Evolutionary conservation across 1,284 basidiomycete species (phyloP).

Genomic region (Microbotryum silenes-acaulis): DNA sequence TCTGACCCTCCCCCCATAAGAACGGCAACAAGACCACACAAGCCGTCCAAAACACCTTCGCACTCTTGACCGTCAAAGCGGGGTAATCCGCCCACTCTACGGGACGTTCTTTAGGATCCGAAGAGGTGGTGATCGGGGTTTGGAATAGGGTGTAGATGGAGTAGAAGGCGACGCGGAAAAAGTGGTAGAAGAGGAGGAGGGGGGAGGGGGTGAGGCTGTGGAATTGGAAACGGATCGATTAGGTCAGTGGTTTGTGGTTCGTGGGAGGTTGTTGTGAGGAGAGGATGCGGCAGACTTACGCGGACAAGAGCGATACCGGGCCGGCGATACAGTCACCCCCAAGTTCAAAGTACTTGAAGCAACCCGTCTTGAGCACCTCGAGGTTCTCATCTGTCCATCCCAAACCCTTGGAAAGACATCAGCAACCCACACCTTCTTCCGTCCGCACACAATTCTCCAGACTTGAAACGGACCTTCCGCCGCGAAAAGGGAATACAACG

Average conservation of each 20-base stretch:
- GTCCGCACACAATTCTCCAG: not conserved
- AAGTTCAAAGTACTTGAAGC: conserved; percentile 94
- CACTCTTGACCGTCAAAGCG: conserved; percentile 49
- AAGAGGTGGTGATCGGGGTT: conserved; percentile 51
- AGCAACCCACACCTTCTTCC: no score
- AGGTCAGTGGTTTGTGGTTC: not conserved
- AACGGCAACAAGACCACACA: conserved; percentile 76
- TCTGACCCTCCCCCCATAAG: conserved; percentile 63
- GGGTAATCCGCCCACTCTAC: conserved; percentile 55
- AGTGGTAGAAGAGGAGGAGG: conserved; percentile 73
- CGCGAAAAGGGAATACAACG: conserved; percentile 79
- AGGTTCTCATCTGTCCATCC: conserved; percentile 57
- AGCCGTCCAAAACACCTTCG: conserved; percentile 72
- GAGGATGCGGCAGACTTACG: conserved; percentile 47
- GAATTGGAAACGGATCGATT: not conserved
- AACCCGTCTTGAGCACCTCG: conserved; percentile 78
- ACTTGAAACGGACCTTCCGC: conserved; percentile 63
- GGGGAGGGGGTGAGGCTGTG: conserved; percentile 61
- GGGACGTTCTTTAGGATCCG: conserved; percentile 20
- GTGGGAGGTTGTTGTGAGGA: not conserved
- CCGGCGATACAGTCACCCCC: conserved; percentile 84
- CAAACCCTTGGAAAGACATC: not conserved
- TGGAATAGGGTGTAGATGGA: conserved; percentile 28
- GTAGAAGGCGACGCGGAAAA: conserved; percentile 92
- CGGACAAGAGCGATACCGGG: conserved; percentile 78